Base-by-base conservation (phyloP, 2,329 filamentous ascomycete species). In the Ceratocystis harringtonii region DNA sequence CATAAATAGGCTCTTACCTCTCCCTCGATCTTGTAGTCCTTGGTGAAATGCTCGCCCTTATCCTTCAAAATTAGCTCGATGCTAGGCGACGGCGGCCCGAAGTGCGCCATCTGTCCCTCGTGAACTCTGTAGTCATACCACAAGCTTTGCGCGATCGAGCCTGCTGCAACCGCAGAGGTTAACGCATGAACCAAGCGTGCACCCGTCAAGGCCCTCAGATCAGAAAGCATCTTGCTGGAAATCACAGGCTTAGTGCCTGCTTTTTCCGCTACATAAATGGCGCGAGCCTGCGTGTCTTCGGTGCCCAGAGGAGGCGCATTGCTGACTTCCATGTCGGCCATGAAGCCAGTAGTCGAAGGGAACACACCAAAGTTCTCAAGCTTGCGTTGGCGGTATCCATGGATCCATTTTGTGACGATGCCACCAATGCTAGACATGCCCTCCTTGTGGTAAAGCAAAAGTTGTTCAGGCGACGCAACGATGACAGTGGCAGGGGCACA, bases 131-230 rank as follows among this genome's bases (percentile, higher is more conserved):
- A 97, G 73, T 97, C 92, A 72, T 89, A 95, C 48, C 92, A 81
- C 68, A 89, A 86, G 6, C 89, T 95, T 76, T 97, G 92, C 0
- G 87, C 79, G n/a, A 95, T 83, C 0, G 92, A 87, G 45, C 94
- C 94, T 1, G 92, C 92, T n/a, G 97, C 89, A 68, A 84, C 83
- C 28, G 90, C 79, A 0, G 88, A 85, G 19, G 90, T 88, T 65
- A 99, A 79, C 2, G 91, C 92, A 74, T 97, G 96, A 62, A 95
- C 80, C 66, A 96, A 80, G 63, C 90, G 84, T 1, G 90, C 87
- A 32, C 87, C 84, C 1, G 88, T 89, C 74, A 91, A 89, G 63
- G 95, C 81, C 58, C 92, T 85, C 66, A 97, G 76, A 71, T 96
- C 90, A 0, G 88, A 90, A 50, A 97, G 79, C 62, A 86, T 83